phyloP scores from a whole-genome alignment of 176 grass and related monocot species.

The Zoysia japonica region DNA sequence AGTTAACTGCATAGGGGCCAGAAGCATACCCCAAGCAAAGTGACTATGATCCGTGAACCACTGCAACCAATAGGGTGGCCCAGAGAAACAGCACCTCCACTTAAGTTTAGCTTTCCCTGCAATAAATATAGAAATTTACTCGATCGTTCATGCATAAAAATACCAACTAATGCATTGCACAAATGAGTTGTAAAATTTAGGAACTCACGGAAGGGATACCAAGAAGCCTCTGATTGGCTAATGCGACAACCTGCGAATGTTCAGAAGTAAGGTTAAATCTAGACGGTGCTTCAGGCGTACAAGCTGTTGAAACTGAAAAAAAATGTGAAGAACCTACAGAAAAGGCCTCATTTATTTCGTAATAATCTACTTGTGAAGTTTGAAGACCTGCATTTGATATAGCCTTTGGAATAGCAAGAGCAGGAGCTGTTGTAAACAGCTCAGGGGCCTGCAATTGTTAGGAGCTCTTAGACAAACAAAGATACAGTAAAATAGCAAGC shows the following conservation, averaged over 20 bases:
- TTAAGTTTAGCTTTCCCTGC: constrained; percentile 81
- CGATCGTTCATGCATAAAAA: background rate
- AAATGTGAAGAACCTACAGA: constrained; percentile 52
- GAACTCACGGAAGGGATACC: constrained; percentile 71
- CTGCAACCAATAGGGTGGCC: constrained; percentile 95
- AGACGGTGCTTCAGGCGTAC: background rate
- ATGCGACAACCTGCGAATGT: constrained; percentile 74
- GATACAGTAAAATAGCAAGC: background rate
- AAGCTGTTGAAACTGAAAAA: constrained; percentile 19
- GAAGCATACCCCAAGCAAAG: constrained; percentile 85
- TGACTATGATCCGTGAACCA: constrained; percentile 86
- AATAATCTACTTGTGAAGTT: constrained; percentile 83
- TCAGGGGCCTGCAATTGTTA: constrained; percentile 75
- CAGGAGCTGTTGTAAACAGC: constrained; percentile 82
- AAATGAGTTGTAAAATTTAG: background rate
- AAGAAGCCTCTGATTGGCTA: constrained; percentile 95
- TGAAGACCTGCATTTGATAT: constrained; percentile 77
- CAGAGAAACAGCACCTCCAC: constrained; percentile 92
- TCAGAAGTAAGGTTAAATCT: constrained; percentile 31
- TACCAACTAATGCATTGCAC: background rate
- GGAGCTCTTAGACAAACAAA: background rate
- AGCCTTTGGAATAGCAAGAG: constrained; percentile 96
- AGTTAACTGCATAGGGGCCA: constrained; percentile 1
- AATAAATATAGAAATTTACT: constrained; percentile 22
- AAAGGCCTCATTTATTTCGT: constrained; percentile 97